Percentiles rank a stretch among this genome's conserved stretches.
These are phyloP conservation scores for Mesembryanthemum crystallinum DNA, from an alignment of 148 eudicot species.

Conservation along the genomic window DNA sequence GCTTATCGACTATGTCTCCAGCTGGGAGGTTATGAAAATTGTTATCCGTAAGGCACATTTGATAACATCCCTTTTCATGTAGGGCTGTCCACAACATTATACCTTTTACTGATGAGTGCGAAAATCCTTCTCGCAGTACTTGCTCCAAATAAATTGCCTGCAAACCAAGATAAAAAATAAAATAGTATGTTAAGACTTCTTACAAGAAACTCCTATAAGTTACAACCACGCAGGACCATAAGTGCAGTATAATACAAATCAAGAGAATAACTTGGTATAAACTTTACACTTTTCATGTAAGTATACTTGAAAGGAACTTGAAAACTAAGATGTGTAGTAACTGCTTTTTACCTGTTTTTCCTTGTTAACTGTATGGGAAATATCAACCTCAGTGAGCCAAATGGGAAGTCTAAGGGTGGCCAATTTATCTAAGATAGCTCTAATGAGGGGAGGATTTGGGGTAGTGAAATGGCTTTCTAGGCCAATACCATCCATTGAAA, in stretches of 20 bases:
- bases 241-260: too few relatives aligned
- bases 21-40: constrained; percentile 64
- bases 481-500: constrained; percentile 75
- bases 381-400: constrained; percentile 92
- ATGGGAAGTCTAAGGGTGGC: constrained; percentile 70
- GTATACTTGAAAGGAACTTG: neutral
- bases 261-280: neutral
- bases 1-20: constrained; percentile 69
- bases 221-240: too few relatives aligned
- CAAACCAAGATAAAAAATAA: neutral
- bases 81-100: constrained; percentile 79
- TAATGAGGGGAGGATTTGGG: constrained; percentile 73
- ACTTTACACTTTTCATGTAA: neutral
- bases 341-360: constrained; percentile 51
- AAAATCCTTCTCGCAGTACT: constrained; percentile 73
- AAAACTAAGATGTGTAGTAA: neutral
- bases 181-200: too few relatives aligned
- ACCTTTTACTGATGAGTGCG: constrained; percentile 69
- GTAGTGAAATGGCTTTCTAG: constrained; percentile 66
- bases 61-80: constrained; percentile 63
- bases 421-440: constrained; percentile 73
- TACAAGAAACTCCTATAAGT: too few relatives aligned
- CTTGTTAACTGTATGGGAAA: constrained; percentile 45
- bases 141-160: constrained; percentile 67
- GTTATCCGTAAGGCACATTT: constrained; percentile 82